Evolutionary conservation across 2,329 filamentous ascomycete genomes (phyloP), one percentile per base, ranked within the genome.

Genomic region (Samsoniella hepiali): DNA sequence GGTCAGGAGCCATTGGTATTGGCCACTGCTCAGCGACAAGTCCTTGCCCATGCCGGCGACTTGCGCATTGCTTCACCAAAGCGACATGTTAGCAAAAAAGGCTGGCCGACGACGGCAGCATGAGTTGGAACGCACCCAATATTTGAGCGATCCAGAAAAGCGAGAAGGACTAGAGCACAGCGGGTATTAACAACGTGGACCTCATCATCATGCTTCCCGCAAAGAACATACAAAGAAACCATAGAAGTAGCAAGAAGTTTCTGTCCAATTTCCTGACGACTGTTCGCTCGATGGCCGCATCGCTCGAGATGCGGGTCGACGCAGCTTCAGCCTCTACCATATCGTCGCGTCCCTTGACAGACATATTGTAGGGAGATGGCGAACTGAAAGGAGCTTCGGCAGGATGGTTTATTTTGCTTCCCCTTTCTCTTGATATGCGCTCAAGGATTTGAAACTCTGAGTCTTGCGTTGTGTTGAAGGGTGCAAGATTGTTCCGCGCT

Each of bases 1-100:
- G 11, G 69, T 69, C n/a, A 71, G 67, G 1, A 71, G 57, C 70
- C 69, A 72, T 5, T 66, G 62, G 53, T 69, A 72, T 7, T 68
- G 61, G 58, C 61, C 56, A 34, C 67, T 67, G 45, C 62, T 64
- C 9, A 70, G 58, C 10, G 65, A 56, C 3, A 70, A 54, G 29
- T 63, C 68, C 10, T 67, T 45, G 8, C 64, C 63, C 63, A 69
- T 69, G 2, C 69, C 69, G 22, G 69, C 69, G 60, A 69, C 65
- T 32, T 67, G 68, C 2, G 69, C 69, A 51, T 70, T 70, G n/a
- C 66, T 67, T 47, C 15, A 36, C 32, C n/a, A 8, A 8, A 15
- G 17, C 8, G 1, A 22, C 29, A 11, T 40, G 22, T 64, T 22
- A 58, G n/a, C 31, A 5, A 22, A 17, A 27, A 22, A n/a, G 62